A percentile compares a stretch with the other conserved stretches of the same genome.
Evolutionary conservation across 805 yeast species (phyloP).

Genomic region (Ogataea saltuana): DNA sequence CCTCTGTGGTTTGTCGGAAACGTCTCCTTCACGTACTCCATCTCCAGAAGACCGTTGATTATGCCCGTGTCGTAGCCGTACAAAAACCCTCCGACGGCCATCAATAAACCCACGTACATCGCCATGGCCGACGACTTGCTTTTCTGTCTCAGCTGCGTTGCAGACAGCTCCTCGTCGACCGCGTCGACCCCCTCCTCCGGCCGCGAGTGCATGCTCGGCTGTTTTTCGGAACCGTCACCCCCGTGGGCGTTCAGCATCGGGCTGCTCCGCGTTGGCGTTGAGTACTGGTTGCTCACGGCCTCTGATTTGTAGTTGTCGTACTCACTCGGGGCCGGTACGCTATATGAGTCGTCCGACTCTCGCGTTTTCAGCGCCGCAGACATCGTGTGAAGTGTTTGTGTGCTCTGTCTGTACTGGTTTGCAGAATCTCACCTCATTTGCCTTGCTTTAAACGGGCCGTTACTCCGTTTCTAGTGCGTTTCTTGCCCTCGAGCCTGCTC

Average conservation of each 20-base stretch:
- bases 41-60: constrained; percentile 75
- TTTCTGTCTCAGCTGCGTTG: constrained; percentile 12
- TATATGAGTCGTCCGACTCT: constrained; percentile 5
- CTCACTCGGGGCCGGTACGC: constrained; percentile 1
- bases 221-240: too few species aligned
- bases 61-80: constrained; percentile 91
- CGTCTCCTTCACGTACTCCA: constrained; percentile 60
- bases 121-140: constrained; percentile 59
- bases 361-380: background rate
- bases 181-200: background rate
- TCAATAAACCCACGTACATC: constrained; percentile 70
- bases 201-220: background rate
- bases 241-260: too few species aligned
- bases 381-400: background rate
- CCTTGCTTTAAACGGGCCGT: too few species aligned
- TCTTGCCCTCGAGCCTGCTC: too few species aligned
- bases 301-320: constrained; percentile 1
- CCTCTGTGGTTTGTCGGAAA: constrained; percentile 49
- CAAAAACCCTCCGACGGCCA: constrained; percentile 88
- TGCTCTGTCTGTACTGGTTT: background rate
- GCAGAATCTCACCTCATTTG: background rate
- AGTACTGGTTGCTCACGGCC: background rate
- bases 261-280: background rate
- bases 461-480: too few species aligned
- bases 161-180: background rate